phyloP scores from a whole-genome alignment of 2,329 filamentous ascomycete genomes.

The Cryphonectria carpinicola region DNA sequence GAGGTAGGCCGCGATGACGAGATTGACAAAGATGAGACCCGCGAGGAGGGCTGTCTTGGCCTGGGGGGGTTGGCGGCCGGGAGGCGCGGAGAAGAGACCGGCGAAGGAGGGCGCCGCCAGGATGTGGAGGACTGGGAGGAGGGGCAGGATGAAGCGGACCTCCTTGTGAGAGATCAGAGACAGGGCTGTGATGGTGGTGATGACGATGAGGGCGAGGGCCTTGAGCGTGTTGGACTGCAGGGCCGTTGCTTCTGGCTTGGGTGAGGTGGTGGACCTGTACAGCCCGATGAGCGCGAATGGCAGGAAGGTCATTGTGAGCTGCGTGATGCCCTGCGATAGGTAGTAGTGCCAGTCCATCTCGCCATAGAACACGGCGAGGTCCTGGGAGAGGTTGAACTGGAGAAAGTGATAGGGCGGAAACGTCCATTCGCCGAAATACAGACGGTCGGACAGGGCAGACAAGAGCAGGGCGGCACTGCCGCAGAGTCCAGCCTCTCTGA shows the following conservation, averaged over 20 bases:
- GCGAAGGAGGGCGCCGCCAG: slow-evolving; percentile 71
- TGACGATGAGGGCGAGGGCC: slow-evolving; percentile 60
- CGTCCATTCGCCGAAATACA: slow-evolving; percentile 84
- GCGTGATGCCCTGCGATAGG: slow-evolving; percentile 82
- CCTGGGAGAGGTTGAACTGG: slow-evolving; percentile 87
- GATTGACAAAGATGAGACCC: slow-evolving; percentile 65
- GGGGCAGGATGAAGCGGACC: slow-evolving; percentile 93
- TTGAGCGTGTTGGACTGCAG: slow-evolving; percentile 50
- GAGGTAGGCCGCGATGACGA: slow-evolving; percentile 73
- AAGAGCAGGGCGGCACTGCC: slow-evolving; percentile 63
- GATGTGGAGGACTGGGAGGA: slow-evolving; percentile 84
- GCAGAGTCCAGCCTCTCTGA: slow-evolving; percentile 68
- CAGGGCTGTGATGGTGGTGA: slow-evolving; percentile 64
- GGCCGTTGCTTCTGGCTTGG: slow-evolving; percentile 41
- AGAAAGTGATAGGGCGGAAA: slow-evolving; percentile 88
- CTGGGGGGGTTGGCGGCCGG: slow-evolving; percentile 35
- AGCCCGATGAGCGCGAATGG: slow-evolving; percentile 75
- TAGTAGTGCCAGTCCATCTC: slow-evolving; percentile 93
- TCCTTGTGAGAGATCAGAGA: slow-evolving; percentile 93
- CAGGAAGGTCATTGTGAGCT: slow-evolving; percentile 81
- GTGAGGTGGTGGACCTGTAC: slow-evolving; percentile 50
- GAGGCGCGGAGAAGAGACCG: slow-evolving; percentile 59
- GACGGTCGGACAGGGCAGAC: slow-evolving; percentile 70
- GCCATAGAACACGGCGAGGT: slow-evolving; percentile 90
- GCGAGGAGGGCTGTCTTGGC: slow-evolving; percentile 59